A percentile compares a stretch with the other conserved stretches of the same genome.
These are phyloP conservation scores for Entomophthora muscae DNA, from an alignment of 371 early-diverging fungal species.

Conservation along the genomic window DNA sequence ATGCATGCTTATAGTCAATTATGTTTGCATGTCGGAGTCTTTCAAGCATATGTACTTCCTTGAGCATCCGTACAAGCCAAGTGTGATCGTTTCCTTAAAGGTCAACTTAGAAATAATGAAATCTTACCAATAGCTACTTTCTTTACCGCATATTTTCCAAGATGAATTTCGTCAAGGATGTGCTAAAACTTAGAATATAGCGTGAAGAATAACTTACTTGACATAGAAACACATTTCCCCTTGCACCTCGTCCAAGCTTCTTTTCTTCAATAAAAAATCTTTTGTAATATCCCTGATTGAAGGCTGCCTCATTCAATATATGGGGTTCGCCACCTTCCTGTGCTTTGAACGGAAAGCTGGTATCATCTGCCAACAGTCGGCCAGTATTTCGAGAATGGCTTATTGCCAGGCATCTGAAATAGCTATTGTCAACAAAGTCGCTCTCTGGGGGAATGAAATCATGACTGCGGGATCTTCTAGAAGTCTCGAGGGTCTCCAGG, in stretches of 20 bases:
- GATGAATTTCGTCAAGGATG: slow-evolving; percentile 56
- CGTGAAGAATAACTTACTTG: slow-evolving; percentile 24
- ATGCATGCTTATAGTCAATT: slow-evolving; percentile 83
- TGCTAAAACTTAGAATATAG: slow-evolving; percentile 20
- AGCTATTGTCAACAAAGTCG: slow-evolving; percentile 40
- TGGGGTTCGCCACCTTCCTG: slow-evolving; percentile 14
- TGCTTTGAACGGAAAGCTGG: not conserved
- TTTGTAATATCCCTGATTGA: slow-evolving; percentile 87
- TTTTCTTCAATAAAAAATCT: slow-evolving; percentile 76
- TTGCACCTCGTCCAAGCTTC: slow-evolving; percentile 73
- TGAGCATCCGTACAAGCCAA: slow-evolving; percentile 86
- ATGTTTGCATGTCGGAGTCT: slow-evolving; percentile 77
- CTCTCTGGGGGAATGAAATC: slow-evolving; percentile 14
- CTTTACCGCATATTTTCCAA: slow-evolving; percentile 83
- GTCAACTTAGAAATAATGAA: not conserved
- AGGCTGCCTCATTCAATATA: slow-evolving; percentile 19
- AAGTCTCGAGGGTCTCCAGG: not conserved
- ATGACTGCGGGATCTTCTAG: slow-evolving; percentile 1
- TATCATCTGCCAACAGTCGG: not conserved
- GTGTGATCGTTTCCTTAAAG: slow-evolving; percentile 46
- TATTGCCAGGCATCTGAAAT: slow-evolving; percentile 24
- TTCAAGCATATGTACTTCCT: slow-evolving; percentile 83
- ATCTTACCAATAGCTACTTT: slow-evolving; percentile 68
- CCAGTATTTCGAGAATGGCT: not conserved
- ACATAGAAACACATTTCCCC: slow-evolving; percentile 82